Percentiles rank a stretch among this genome's conserved stretches.
These are phyloP conservation scores for Russula dissimulans DNA, from an alignment of 768 basidiomycete genomes.

Conservation along the genomic window DNA sequence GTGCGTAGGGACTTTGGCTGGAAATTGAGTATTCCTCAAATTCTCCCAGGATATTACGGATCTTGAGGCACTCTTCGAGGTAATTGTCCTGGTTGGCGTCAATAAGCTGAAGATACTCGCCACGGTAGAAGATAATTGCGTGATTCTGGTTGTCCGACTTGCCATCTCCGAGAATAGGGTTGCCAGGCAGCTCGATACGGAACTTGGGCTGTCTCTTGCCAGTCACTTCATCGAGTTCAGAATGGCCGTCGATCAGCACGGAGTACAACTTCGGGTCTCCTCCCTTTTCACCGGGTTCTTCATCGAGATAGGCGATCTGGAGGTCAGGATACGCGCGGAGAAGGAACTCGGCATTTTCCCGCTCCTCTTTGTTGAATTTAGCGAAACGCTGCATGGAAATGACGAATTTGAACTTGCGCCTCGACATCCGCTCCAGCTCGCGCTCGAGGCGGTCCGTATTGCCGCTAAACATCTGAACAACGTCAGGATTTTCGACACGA, in stretches of 20 bases:
- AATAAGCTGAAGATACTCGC: conserved; percentile 97
- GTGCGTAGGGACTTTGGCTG: conserved; percentile 90
- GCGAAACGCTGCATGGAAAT: conserved; percentile 99
- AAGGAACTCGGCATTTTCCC: conserved; percentile 96
- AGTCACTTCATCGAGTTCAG: conserved; percentile 80
- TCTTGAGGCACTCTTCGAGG: conserved; percentile 97
- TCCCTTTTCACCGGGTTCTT: conserved; percentile 84
- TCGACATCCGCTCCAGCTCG: conserved; percentile 93
- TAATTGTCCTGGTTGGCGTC: conserved; percentile 99
- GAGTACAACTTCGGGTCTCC: conserved; percentile 87
- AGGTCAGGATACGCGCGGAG: conserved; percentile 96
- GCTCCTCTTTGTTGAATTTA: conserved; percentile 99
- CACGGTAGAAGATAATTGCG: conserved; percentile 97
- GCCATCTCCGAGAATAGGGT: conserved; percentile 97
- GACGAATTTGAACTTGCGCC: conserved; percentile 96
- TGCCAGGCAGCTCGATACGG: conserved; percentile 93
- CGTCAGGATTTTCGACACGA: conserved; percentile 96
- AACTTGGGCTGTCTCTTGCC: conserved; percentile 95
- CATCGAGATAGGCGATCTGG: conserved; percentile 96
- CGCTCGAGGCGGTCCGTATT: conserved; percentile 95
- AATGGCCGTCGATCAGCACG: conserved; percentile 93
- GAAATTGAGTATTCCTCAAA: conserved; percentile 92
- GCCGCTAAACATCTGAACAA: conserved; percentile 92
- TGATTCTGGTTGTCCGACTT: conserved; percentile 99
- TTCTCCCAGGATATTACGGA: conserved; percentile 93